Evolutionary conservation across 306 rosid species (phyloP).

Genomic region (Crataegus laevigata): DNA sequence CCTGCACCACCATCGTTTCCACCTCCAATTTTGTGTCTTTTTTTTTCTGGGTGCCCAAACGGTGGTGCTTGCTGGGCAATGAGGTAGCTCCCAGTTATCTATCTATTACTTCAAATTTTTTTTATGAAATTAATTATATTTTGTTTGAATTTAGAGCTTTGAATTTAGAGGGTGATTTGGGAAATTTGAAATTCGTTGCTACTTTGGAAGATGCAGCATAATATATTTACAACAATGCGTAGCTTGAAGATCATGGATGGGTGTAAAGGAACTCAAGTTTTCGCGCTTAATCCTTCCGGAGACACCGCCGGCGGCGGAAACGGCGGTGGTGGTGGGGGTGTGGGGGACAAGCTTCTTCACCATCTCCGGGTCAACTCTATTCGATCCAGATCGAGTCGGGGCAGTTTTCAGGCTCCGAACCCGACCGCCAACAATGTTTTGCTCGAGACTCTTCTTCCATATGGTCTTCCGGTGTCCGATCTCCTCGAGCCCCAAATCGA

Average conservation of each 20-base stretch:
- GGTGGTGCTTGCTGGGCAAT: slow-evolving; percentile 26
- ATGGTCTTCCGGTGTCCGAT: slow-evolving; percentile 56
- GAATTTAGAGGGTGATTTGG: background rate
- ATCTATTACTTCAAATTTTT: background rate
- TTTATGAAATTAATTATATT: background rate
- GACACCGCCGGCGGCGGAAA: slow-evolving; percentile 1
- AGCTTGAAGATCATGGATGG: slow-evolving; percentile 80
- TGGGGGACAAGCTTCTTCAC: slow-evolving; percentile 53
- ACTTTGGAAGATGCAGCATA: slow-evolving; percentile 59
- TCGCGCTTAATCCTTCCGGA: slow-evolving; percentile 40
- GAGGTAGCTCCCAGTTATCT: background rate
- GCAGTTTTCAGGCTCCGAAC: slow-evolving; percentile 22
- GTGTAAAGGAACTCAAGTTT: slow-evolving; percentile 68
- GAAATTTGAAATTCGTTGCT: background rate
- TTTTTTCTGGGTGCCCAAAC: background rate
- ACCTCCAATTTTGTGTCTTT: background rate
- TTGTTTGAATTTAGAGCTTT: background rate
- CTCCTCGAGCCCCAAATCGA: slow-evolving; percentile 61
- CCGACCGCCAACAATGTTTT: slow-evolving; percentile 11
- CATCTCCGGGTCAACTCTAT: slow-evolving; percentile 36
- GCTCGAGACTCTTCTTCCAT: slow-evolving; percentile 47
- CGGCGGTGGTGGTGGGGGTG: slow-evolving; percentile 12
- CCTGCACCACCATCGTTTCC: slow-evolving; percentile 27
- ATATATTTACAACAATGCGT: slow-evolving; percentile 62
- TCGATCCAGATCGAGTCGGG: slow-evolving; percentile 33